Percentiles rank a stretch among this genome's conserved stretches.
Evolutionary conservation across 164 flowering plant species (phyloP).

Genomic region (Chimonanthus salicifolius): DNA sequence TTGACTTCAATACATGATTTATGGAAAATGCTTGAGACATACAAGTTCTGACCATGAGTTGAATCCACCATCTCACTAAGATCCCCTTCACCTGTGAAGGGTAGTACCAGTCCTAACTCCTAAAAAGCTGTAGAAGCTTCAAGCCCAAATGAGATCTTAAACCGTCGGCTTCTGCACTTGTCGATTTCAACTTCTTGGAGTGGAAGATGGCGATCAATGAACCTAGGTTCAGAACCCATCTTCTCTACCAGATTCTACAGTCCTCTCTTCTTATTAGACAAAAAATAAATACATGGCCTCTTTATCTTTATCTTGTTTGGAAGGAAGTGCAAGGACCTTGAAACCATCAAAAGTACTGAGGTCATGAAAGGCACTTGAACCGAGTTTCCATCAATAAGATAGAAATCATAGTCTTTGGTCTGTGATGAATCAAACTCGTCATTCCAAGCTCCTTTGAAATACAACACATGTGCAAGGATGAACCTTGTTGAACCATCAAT

Average conservation of each 20-base stretch:
- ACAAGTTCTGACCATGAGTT: not conserved
- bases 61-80: conserved; percentile 7
- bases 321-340: conserved; percentile 22
- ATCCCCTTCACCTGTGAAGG: conserved; percentile 11
- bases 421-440: conserved; percentile 1
- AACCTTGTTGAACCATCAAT: not conserved
- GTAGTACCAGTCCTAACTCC: conserved; percentile 8
- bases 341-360: conserved; percentile 7
- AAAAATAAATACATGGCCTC: conserved; percentile 25
- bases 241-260: conserved; percentile 6
- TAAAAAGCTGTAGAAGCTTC: conserved; percentile 10
- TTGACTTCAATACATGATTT: conserved; percentile 6
- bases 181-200: not conserved
- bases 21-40: conserved; percentile 2
- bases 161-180: conserved; percentile 6
- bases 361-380: conserved; percentile 29
- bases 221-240: conserved; percentile 9
- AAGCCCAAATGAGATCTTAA: conserved; percentile 17
- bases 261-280: conserved; percentile 17
- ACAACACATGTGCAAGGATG: conserved; percentile 21
- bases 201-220: conserved; percentile 6
- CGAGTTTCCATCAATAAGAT: conserved; percentile 18
- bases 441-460: conserved; percentile 24
- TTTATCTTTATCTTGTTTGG: conserved; percentile 1
- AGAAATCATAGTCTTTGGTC: conserved; percentile 17